Percentiles rank a stretch among this genome's conserved stretches.
Conservation (phyloP, 1,284 basidiomycete species). For the Rhodotorula sp. region DNA sequence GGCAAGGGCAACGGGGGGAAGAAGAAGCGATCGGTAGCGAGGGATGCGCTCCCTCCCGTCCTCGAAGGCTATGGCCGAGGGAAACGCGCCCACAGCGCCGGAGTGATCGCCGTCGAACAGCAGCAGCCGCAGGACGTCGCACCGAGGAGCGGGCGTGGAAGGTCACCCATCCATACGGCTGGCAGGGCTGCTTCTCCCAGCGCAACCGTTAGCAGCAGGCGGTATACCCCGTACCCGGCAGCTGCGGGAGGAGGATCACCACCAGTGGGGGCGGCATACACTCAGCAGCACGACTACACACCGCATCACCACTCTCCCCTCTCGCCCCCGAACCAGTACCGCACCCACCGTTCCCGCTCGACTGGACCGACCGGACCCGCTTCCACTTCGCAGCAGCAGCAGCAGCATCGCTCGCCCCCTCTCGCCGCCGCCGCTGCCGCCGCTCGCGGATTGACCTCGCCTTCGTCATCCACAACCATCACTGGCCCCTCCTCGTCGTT, state of each 20-base stretch:
- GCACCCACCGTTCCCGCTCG: not conserved
- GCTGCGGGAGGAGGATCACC: no score
- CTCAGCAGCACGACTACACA: not conserved
- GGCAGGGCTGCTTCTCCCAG: not conserved
- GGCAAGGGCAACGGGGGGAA: not conserved
- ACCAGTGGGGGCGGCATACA: not conserved
- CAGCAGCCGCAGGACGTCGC: not conserved
- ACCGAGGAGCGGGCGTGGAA: not conserved
- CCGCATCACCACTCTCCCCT: not conserved
- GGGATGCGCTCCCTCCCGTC: constrained; percentile 10
- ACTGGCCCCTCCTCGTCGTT: not conserved
- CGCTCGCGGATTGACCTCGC: not conserved
- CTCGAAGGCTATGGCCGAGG: constrained; percentile 11
- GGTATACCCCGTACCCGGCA: no score
- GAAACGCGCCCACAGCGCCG: constrained; percentile 1
- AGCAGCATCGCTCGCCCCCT: not conserved
- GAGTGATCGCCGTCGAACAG: not conserved
- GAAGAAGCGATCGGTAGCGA: not conserved
- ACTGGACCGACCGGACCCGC: not conserved
- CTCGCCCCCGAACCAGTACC: not conserved
- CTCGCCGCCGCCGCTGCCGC: not conserved
- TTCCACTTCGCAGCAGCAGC: not conserved
- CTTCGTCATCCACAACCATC: not conserved
- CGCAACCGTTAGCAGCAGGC: not conserved
- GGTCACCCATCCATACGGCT: not conserved